A percentile compares a stretch with the other conserved stretches of the same genome.
Conservation (phyloP, 805 yeast species). For the Candida chilensis region DNA sequence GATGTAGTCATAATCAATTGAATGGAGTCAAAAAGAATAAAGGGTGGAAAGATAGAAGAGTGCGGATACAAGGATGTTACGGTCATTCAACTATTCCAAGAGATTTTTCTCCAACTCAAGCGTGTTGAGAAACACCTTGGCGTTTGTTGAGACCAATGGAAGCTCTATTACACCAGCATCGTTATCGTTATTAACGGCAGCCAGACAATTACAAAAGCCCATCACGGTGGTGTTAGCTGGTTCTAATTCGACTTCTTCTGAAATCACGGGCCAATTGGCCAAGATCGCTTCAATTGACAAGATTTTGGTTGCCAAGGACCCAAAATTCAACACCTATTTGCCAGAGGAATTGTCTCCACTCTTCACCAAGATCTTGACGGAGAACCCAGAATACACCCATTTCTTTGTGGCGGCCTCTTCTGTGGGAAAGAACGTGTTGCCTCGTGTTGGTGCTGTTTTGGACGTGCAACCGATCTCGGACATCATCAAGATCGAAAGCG, state of each 20-base stretch:
- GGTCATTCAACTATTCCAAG: constrained; percentile 4
- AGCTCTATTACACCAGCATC: constrained; percentile 56
- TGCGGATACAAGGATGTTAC: constrained; percentile 1
- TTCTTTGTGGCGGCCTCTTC: constrained; percentile 79
- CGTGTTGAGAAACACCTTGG: constrained; percentile 42
- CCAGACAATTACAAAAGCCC: constrained; percentile 65
- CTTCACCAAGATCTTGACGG: constrained; percentile 33
- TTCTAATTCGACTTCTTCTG: constrained; percentile 42
- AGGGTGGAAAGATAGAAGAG: too few species aligned
- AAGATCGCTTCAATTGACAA: constrained; percentile 45
- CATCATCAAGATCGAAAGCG: constrained; percentile 55
- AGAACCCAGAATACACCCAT: constrained; percentile 44
- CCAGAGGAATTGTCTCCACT: constrained; percentile 83
- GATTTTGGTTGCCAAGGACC: constrained; percentile 49
- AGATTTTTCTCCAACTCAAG: constrained; percentile 38
- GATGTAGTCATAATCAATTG: too few species aligned
- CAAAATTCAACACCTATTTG: constrained; percentile 54
- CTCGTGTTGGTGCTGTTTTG: constrained; percentile 77
- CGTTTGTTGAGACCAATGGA: constrained; percentile 60
- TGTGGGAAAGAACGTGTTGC: constrained; percentile 78
- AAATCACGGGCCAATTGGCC: constrained; percentile 38
- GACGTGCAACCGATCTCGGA: constrained; percentile 88
- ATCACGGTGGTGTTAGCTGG: constrained; percentile 77
- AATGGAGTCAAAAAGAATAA: too few species aligned
- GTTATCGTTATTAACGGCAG: constrained; percentile 70